Conservation (phyloP, 2,329 filamentous ascomycete species). For the Xylariaceae sp. region DNA sequence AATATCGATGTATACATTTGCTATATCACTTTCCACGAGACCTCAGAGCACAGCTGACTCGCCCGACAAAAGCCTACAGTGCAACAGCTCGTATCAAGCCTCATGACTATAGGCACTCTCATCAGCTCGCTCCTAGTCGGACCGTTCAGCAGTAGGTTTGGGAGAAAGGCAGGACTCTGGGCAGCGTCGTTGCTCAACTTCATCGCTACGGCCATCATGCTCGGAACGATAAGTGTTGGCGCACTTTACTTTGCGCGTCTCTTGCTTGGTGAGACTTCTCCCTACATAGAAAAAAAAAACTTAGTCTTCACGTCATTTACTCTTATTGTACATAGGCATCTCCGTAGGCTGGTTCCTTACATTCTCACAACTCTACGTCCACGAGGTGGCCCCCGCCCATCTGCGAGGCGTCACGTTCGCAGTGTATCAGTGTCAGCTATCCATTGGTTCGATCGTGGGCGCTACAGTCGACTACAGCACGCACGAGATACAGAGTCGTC, state of each 20-base stretch:
- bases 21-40: background rate
- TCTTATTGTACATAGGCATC: conserved; percentile 37
- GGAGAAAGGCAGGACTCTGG: conserved; percentile 40
- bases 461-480: conserved; percentile 43
- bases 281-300: background rate
- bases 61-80: conserved; percentile 38
- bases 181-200: conserved; percentile 39
- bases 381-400: conserved; percentile 46
- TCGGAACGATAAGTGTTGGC: conserved; percentile 40
- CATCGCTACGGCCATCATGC: conserved; percentile 41
- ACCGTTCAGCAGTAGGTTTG: conserved; percentile 32
- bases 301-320: background rate
- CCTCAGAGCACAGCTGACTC: conserved; percentile 1
- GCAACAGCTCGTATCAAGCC: conserved; percentile 45
- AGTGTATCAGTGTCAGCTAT: conserved; percentile 44
- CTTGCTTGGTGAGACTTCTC: conserved; percentile 36
- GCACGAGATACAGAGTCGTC: conserved; percentile 30
- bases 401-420: conserved; percentile 45
- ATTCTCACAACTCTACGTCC: conserved; percentile 47
- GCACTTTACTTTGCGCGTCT: conserved; percentile 43
- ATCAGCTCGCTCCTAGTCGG: conserved; percentile 42
- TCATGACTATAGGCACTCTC: conserved; percentile 46
- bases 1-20: conserved; percentile 37
- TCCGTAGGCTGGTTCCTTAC: conserved; percentile 47
- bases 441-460: conserved; percentile 44